Evolutionary conservation across 306 rosid genomes (phyloP).

Genomic region (Begonia fuchsioides): DNA sequence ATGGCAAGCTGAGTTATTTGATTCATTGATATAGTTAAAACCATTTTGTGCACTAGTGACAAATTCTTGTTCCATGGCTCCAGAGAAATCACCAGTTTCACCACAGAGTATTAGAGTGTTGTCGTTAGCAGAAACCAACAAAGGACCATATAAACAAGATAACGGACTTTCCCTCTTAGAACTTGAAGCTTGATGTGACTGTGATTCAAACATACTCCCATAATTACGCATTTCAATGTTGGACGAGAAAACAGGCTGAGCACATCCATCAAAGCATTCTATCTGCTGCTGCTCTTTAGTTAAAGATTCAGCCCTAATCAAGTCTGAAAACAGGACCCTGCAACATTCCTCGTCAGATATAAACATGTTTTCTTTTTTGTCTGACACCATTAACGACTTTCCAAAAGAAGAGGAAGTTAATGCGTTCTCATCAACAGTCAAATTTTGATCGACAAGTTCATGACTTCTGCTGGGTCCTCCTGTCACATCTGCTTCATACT

Average conservation of each 20-base stretch:
- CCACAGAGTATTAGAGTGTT: conserved; percentile 22
- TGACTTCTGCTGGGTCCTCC: conserved; percentile 23
- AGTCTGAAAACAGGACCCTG: conserved; percentile 61
- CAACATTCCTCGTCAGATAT: conserved; percentile 88
- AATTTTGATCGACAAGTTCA: conserved; percentile 34
- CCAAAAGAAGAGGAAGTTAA: conserved; percentile 27
- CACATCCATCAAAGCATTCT: conserved; percentile 17
- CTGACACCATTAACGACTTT: conserved; percentile 21
- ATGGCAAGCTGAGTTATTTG: conserved; percentile 33
- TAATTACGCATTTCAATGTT: conserved; percentile 23
- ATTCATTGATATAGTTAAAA: conserved; percentile 39
- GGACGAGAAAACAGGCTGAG: conserved; percentile 32
- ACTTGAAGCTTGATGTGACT: conserved; percentile 21
- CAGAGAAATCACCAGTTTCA: conserved; percentile 36
- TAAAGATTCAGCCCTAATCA: conserved; percentile 27
- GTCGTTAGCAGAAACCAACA: conserved; percentile 33
- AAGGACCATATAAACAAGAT: conserved; percentile 20
- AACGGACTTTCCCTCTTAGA: conserved; percentile 26
- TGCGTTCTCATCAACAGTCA: too few relatives aligned
- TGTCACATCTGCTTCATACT: conserved; percentile 36
- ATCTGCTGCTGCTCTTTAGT: conserved; percentile 9
- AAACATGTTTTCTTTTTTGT: conserved; percentile 35
- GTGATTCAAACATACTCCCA: conserved; percentile 20
- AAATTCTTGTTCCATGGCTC: conserved; percentile 38
- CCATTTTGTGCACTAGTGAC: conserved; percentile 29